Base-by-base conservation (phyloP, 2,329 filamentous ascomycete species). In the Fusarium papillatum region DNA sequence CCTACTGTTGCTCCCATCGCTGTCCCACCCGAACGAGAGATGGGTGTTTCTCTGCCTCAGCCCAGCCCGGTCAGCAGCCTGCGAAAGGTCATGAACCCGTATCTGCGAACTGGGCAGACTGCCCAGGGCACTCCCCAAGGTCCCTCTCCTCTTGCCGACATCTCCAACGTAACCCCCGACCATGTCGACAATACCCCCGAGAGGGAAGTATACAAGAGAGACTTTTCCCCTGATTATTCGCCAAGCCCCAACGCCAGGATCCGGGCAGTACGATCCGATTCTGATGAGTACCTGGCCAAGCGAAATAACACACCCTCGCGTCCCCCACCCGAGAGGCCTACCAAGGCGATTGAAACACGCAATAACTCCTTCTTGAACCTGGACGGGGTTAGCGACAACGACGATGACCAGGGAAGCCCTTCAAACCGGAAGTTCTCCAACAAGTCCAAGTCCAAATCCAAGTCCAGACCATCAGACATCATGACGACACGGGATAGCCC, bases 61-160 rank as follows among this genome's bases (percentile, higher is more conserved):
- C 86, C 86, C 43, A 95, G 91, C 79, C 92, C 95, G 19, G 91
- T 93, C 43, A 97, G 94, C 82, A 98, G 95, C 84, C 86, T 98
- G 77, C 91, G 95, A 71, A 91, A 95, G 84, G 94, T 95, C 64
- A 98, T 98, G 95, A 94, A 93, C 84, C 95, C 95, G 9, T 98
- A 95, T 82, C 85, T 98, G 24, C 85, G 84, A 66, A 81, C 78
- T 38, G 84, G 81, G 66, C 80, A 81, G 8, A 72, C 69, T 38
- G 72, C 74, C 17, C 77, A 78, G 22, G 76, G 81, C 16, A 77
- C 80, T 11, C 76, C 80, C 4, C 78, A 80, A 68, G 77, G 78
- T 11, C 78, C 79, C 19, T 80, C 79, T 29, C 79, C 79, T 7
- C 39, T 80, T 68, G 55, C 75, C 34, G 79, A 78, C 67, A 77